Conservation (phyloP, 2,329 filamentous ascomycete genomes). For the Leptographium lundbergii region DNA sequence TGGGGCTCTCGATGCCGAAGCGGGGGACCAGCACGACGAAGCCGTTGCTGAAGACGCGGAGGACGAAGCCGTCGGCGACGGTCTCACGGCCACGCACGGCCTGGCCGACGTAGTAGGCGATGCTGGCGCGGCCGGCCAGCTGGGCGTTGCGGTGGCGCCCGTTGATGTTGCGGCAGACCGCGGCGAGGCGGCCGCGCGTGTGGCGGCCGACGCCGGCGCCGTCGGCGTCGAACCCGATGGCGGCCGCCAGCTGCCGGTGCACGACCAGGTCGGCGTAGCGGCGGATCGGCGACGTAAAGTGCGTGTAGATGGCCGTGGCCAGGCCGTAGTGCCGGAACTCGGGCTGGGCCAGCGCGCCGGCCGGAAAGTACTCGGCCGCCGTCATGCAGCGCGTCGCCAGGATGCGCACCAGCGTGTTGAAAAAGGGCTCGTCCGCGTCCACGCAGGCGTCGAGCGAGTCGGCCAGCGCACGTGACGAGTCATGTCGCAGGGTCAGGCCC, state of each 20-base stretch:
- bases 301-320: conserved; percentile 93
- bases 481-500: conserved; percentile 64
- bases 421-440: conserved; percentile 76
- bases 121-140: conserved; percentile 82
- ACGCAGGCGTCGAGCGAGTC: conserved; percentile 80
- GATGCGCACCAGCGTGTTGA: conserved; percentile 96
- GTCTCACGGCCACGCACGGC: conserved; percentile 66
- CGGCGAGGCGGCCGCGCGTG: conserved; percentile 74
- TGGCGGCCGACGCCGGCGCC: conserved; percentile 73
- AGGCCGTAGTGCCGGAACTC: conserved; percentile 97
- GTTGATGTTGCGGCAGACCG: conserved; percentile 97
- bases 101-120: conserved; percentile 97
- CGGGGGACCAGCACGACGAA: conserved; percentile 92
- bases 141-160: conserved; percentile 94
- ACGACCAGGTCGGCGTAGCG: conserved; percentile 95
- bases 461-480: conserved; percentile 85
- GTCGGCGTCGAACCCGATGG: conserved; percentile 91
- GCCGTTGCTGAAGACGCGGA: conserved; percentile 95
- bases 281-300: conserved; percentile 95
- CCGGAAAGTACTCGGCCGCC: conserved; percentile 95
- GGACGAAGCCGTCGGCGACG: conserved; percentile 71
- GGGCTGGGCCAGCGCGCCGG: conserved; percentile 80
- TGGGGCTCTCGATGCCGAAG: conserved; percentile 89
- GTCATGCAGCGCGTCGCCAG: conserved; percentile 99
- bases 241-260: conserved; percentile 66